These are phyloP conservation scores for Kluyveromyces wickerhamii DNA, from an alignment of 805 yeast species.

Conservation along the genomic window DNA sequence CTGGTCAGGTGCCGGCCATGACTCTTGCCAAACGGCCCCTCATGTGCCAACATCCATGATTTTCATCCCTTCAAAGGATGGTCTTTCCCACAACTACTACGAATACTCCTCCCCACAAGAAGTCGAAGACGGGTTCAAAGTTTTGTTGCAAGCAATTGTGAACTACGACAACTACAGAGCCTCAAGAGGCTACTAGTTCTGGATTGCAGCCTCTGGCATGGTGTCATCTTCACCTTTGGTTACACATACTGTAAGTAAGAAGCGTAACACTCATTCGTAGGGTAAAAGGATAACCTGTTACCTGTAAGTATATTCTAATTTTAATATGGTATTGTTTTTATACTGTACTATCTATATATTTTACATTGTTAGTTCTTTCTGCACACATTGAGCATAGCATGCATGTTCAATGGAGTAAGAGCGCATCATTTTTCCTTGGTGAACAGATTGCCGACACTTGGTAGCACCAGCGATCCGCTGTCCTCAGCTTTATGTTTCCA, in stretches of 20 bases:
- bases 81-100: conserved; percentile 58
- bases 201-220: no score
- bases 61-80: conserved; percentile 61
- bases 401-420: no score
- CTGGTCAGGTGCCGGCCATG: conserved; percentile 69
- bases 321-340: no score
- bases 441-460: conserved; percentile 9
- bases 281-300: no score
- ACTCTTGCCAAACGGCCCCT: conserved; percentile 50
- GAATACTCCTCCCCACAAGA: conserved; percentile 62
- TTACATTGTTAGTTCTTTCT: no score
- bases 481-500: conserved; percentile 34
- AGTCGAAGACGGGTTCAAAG: conserved; percentile 51
- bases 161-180: conserved; percentile 30
- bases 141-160: conserved; percentile 44
- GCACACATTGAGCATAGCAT: no score
- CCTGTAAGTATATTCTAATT: no score
- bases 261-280: no score
- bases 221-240: no score
- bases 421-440: conserved; percentile 5
- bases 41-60: conserved; percentile 67
- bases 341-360: no score
- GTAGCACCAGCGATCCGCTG: conserved; percentile 22
- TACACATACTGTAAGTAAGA: no score
- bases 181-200: conserved; percentile 12